Evolutionary conservation across 371 early-diverging fungal genomes (phyloP).

Genomic region (Thermomucor indicae-seudaticae): DNA sequence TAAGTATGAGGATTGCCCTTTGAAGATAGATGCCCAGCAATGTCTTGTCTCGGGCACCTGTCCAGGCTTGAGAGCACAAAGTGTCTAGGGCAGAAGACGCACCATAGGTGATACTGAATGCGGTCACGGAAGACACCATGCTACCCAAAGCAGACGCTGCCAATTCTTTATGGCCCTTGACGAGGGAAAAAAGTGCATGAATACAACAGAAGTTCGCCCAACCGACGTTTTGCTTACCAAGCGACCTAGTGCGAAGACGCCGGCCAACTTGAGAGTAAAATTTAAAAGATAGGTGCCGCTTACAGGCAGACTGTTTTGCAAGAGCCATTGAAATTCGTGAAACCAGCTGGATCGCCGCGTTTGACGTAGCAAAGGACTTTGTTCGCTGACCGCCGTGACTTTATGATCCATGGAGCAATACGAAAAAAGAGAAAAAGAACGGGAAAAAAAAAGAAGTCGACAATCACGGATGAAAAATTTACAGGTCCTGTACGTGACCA

Average conservation of each 20-base stretch:
- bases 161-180: slow-evolving; percentile 62
- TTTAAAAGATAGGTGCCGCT: slow-evolving; percentile 62
- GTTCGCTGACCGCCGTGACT: background rate
- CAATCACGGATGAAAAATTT: background rate
- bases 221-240: slow-evolving; percentile 28
- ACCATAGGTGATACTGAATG: slow-evolving; percentile 77
- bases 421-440: background rate
- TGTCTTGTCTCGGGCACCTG: slow-evolving; percentile 66
- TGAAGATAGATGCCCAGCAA: slow-evolving; percentile 79
- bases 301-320: slow-evolving; percentile 53
- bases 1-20: slow-evolving; percentile 72
- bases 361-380: too few species aligned
- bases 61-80: slow-evolving; percentile 83
- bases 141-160: slow-evolving; percentile 74
- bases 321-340: slow-evolving; percentile 38
- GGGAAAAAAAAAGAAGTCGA: background rate
- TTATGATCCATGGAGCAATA: background rate
- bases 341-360: too few species aligned
- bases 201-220: too few species aligned
- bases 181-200: too few species aligned
- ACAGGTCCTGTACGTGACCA: too few species aligned
- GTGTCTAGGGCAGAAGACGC: slow-evolving; percentile 85
- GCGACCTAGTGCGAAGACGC: slow-evolving; percentile 63
- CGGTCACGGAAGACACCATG: slow-evolving; percentile 83
- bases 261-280: slow-evolving; percentile 59